Percentiles rank a stretch among this genome's conserved stretches.
Evolutionary conservation across 2,329 filamentous ascomycete genomes (phyloP).

Genomic region (Thelonectria olida): DNA sequence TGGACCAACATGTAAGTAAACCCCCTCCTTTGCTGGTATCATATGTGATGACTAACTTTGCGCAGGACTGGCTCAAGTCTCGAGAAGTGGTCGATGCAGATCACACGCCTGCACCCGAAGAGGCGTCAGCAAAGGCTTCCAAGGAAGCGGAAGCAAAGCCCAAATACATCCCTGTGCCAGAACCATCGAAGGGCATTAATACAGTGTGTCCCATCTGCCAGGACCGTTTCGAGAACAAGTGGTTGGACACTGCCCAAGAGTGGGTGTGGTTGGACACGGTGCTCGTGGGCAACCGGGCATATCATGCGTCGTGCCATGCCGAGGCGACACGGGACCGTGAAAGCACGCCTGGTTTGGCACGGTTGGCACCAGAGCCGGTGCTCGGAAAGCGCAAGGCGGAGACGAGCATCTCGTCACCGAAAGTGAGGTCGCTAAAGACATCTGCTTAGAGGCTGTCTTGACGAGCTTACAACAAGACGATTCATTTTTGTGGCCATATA

Average conservation of each 20-base stretch:
- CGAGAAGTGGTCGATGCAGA: conserved; percentile 80
- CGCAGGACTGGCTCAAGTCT: conserved; percentile 88
- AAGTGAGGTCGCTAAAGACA: conserved; percentile 48
- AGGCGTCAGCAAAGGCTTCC: conserved; percentile 44
- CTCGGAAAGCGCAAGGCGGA: conserved; percentile 81
- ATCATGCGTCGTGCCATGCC: conserved; percentile 88
- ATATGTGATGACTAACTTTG: conserved; percentile 38
- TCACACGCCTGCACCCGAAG: conserved; percentile 47
- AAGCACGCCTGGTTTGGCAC: conserved; percentile 52
- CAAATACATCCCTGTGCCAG: conserved; percentile 84
- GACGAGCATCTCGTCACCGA: conserved; percentile 55
- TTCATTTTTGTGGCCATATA: neutral
- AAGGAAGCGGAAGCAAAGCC: conserved; percentile 57
- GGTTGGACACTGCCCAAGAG: conserved; percentile 92
- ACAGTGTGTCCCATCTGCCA: conserved; percentile 92
- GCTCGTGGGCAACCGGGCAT: conserved; percentile 80
- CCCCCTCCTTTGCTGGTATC: neutral
- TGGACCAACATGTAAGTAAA: conserved; percentile 79
- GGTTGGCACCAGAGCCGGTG: conserved; percentile 69
- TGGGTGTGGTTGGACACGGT: conserved; percentile 96
- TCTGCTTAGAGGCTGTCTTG: conserved; percentile 35
- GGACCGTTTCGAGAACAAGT: conserved; percentile 91
- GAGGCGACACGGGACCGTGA: conserved; percentile 78
- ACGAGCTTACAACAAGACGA: too few species aligned
- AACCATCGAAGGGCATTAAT: conserved; percentile 77